phyloP scores from a whole-genome alignment of 1,139 yeast genomes.

The Pichia sp. region DNA sequence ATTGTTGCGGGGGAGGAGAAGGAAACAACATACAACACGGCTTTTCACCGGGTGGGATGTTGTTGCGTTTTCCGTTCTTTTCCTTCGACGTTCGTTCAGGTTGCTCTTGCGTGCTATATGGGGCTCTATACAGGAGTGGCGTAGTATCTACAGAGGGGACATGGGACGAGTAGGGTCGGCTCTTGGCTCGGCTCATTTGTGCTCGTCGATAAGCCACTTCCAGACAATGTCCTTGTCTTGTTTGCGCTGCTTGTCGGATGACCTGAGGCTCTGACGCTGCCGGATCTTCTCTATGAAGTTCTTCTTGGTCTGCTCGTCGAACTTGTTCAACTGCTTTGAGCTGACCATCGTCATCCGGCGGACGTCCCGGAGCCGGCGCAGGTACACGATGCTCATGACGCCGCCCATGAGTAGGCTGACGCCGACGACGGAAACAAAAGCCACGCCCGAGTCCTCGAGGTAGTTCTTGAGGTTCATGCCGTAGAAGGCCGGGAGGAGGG shows the following conservation, averaged over 20 bases:
- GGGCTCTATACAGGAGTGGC: background rate
- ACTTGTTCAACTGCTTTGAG: constrained; percentile 21
- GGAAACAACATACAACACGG: background rate
- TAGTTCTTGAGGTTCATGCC: constrained; percentile 95
- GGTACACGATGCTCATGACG: constrained; percentile 40
- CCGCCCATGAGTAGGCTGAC: constrained; percentile 45
- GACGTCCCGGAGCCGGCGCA: constrained; percentile 42
- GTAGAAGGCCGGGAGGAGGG: constrained; percentile 72
- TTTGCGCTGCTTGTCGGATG: constrained; percentile 16
- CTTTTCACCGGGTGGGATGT: background rate
- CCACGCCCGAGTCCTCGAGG: constrained; percentile 69
- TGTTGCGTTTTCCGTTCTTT: background rate
- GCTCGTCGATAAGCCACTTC: constrained; percentile 68
- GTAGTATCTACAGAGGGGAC: too few relatives aligned
- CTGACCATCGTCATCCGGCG: constrained; percentile 47
- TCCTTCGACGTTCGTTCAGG: too few relatives aligned
- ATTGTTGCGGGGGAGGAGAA: background rate
- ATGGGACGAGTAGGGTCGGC: too few relatives aligned
- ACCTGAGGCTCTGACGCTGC: background rate
- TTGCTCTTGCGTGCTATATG: too few relatives aligned
- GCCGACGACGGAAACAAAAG: constrained; percentile 59
- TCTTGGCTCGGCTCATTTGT: constrained; percentile 1
- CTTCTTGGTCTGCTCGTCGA: constrained; percentile 23
- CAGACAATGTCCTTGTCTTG: constrained; percentile 59
- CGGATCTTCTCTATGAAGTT: constrained; percentile 13